Evolutionary conservation across 2,329 filamentous ascomycete species (phyloP).

Genomic region (Calonectria montana): DNA sequence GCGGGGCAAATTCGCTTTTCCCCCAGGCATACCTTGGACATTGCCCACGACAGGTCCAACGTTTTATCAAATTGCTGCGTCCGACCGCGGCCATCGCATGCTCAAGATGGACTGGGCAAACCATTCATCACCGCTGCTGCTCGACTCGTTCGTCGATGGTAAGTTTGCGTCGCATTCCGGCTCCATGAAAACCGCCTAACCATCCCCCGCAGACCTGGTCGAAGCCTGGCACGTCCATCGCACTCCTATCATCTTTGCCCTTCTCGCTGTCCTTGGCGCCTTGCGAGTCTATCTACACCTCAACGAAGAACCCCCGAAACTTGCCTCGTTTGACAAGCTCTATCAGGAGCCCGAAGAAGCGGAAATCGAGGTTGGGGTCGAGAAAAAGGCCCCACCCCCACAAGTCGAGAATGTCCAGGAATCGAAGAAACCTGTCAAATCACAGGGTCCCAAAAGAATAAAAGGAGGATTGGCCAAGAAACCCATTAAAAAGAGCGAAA

Average conservation of each 20-base stretch:
- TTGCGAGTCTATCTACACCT: constrained; percentile 57
- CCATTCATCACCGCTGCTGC: constrained; percentile 38
- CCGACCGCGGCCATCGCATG: constrained; percentile 14
- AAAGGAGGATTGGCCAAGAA: constrained; percentile 56
- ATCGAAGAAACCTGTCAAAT: constrained; percentile 44
- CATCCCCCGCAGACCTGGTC: constrained; percentile 47
- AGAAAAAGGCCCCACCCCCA: constrained; percentile 32
- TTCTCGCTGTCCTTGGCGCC: constrained; percentile 51
- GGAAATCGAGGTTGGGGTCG: neutral
- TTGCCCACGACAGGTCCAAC: constrained; percentile 16
- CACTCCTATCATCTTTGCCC: constrained; percentile 55
- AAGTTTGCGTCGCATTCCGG: constrained; percentile 9
- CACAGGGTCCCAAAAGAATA: constrained; percentile 61
- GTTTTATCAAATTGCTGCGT: constrained; percentile 7
- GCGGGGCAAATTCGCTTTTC: constrained; percentile 42
- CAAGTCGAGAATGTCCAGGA: constrained; percentile 33
- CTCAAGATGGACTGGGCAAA: constrained; percentile 41
- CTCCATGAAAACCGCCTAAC: constrained; percentile 14
- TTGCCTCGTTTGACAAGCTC: constrained; percentile 52
- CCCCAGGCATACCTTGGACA: constrained; percentile 29
- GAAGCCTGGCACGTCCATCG: constrained; percentile 61
- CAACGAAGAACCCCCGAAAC: constrained; percentile 44
- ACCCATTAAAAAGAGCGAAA: constrained; percentile 38
- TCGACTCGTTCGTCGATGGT: constrained; percentile 41
- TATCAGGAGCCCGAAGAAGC: constrained; percentile 42